These are phyloP conservation scores for Tulasnella calospora DNA, from an alignment of 768 basidiomycete genomes.

Conservation along the genomic window DNA sequence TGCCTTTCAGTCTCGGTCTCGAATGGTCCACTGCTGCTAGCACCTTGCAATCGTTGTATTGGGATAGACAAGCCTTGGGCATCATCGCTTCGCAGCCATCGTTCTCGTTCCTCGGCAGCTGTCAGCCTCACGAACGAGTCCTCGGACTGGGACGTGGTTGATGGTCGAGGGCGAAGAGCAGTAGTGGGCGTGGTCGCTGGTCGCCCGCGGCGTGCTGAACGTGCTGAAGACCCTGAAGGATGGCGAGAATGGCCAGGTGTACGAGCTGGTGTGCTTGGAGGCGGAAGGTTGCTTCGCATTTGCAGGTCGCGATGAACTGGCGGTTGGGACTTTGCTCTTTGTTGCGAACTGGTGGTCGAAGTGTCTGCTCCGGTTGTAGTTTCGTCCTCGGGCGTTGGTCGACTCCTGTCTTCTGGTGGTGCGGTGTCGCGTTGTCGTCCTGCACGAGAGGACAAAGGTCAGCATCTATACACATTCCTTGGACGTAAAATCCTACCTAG, in stretches of 20 bases:
- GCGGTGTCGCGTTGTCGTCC: background rate
- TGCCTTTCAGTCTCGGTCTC: background rate
- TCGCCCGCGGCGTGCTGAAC: background rate
- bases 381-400: background rate
- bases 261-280: background rate
- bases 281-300: background rate
- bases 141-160: constrained; percentile 1
- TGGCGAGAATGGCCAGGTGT: background rate
- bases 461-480: background rate
- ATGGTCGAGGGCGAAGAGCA: constrained; percentile 9
- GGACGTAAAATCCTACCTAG: background rate
- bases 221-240: background rate
- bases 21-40: background rate
- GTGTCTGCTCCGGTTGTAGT: background rate
- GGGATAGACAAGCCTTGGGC: background rate
- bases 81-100: constrained; percentile 16
- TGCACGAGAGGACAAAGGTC: background rate
- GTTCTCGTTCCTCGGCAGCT: constrained; percentile 14
- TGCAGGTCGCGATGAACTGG: background rate
- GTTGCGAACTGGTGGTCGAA: background rate
- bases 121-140: constrained; percentile 17
- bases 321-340: background rate
- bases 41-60: background rate
- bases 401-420: constrained; percentile 6
- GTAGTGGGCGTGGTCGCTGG: constrained; percentile 19